These are phyloP conservation scores for Stagonosporopsis cucurbitacearum DNA, from an alignment of 2,329 filamentous ascomycete species.

Conservation along the genomic window DNA sequence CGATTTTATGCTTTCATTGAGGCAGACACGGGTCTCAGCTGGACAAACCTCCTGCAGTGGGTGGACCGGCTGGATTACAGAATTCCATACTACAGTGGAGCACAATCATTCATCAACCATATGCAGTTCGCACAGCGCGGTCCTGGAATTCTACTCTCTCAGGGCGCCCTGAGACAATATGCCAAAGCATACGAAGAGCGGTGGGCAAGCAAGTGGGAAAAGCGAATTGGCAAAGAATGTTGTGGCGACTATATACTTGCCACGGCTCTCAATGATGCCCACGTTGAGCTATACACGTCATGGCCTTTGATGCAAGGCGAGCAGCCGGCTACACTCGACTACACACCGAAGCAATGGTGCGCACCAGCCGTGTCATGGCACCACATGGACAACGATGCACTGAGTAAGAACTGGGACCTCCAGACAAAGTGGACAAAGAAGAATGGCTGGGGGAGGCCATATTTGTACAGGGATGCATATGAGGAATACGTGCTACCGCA, in stretches of 20 bases:
- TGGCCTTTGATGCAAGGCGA: conserved; percentile 55
- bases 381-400: conserved; percentile 30
- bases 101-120: conserved; percentile 45
- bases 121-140: conserved; percentile 52
- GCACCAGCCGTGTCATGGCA: conserved; percentile 51
- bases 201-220: conserved; percentile 45
- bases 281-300: conserved; percentile 46
- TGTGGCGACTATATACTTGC: conserved; percentile 49
- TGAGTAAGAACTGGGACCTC: conserved; percentile 39
- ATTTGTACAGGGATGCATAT: conserved; percentile 44
- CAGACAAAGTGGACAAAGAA: conserved; percentile 43
- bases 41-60: conserved; percentile 51
- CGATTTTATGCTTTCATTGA: conserved; percentile 47
- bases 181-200: conserved; percentile 40
- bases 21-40: conserved; percentile 44
- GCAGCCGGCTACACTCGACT: conserved; percentile 50
- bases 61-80: conserved; percentile 47
- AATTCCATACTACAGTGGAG: conserved; percentile 53
- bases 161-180: conserved; percentile 48
- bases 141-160: conserved; percentile 52
- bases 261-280: conserved; percentile 42
- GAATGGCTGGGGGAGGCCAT: conserved; percentile 43
- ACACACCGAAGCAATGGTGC: conserved; percentile 52
- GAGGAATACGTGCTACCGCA: conserved; percentile 40
- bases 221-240: conserved; percentile 39